A percentile compares a stretch with the other conserved stretches of the same genome.
Conservation (phyloP, 2,329 filamentous ascomycete genomes). For the Fusarium brachygibbosum region DNA sequence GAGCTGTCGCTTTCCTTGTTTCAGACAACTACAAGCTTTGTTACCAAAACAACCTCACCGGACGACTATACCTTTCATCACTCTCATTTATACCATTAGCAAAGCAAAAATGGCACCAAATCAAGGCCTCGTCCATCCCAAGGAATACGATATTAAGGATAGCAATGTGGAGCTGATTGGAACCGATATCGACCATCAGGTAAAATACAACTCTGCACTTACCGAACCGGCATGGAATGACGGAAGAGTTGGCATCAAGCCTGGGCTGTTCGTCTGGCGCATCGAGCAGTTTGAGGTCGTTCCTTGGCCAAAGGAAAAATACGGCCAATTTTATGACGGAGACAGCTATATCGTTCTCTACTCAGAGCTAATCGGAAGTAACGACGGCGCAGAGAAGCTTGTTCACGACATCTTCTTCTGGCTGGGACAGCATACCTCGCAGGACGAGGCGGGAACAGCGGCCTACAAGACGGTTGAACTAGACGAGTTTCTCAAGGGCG, state of each 20-base stretch:
- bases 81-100: neutral
- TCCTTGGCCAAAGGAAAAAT: constrained; percentile 67
- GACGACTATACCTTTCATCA: neutral
- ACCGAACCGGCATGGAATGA: constrained; percentile 77
- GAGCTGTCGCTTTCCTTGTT: constrained; percentile 4
- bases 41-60: neutral
- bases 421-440: constrained; percentile 74
- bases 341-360: constrained; percentile 77
- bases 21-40: constrained; percentile 16
- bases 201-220: constrained; percentile 75
- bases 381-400: constrained; percentile 60
- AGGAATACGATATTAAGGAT: constrained; percentile 76
- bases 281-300: constrained; percentile 77
- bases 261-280: constrained; percentile 74
- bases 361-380: constrained; percentile 66
- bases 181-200: constrained; percentile 73
- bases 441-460: constrained; percentile 77
- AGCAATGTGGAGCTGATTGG: constrained; percentile 77
- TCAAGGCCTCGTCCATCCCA: constrained; percentile 71
- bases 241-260: constrained; percentile 63
- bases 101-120: constrained; percentile 68
- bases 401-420: constrained; percentile 78
- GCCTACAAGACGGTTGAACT: constrained; percentile 80
- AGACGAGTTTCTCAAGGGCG: constrained; percentile 74
- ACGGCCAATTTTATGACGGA: constrained; percentile 74